Evolutionary conservation across 345 rosid genomes (phyloP).

Genomic region (Eucalyptus grandis): DNA sequence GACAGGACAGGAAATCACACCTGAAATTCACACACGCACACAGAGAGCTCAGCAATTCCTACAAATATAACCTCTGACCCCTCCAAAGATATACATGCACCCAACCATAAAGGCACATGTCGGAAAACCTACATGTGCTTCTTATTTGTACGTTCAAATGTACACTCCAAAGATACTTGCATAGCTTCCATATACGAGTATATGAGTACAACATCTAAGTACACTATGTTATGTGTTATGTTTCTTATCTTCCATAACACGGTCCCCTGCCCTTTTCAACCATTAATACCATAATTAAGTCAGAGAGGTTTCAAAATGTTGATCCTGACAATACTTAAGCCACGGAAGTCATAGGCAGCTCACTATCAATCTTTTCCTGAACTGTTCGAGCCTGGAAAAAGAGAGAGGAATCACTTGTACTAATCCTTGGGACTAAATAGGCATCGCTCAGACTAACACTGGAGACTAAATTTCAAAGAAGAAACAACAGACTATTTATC

Average conservation of each 20-base stretch:
- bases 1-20: not conserved
- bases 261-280: not conserved
- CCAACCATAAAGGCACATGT: not conserved
- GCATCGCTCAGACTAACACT: not conserved
- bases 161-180: not conserved
- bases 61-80: not conserved
- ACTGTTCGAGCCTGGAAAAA: not conserved
- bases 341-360: not conserved
- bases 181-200: not conserved
- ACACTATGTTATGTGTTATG: not conserved
- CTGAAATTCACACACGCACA: not conserved
- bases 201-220: not conserved
- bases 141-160: not conserved
- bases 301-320: not conserved
- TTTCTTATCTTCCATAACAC: not conserved
- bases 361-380: not conserved
- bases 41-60: not conserved
- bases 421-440: not conserved
- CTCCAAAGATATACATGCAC: not conserved
- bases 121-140: not conserved
- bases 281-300: not conserved
- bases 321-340: not conserved
- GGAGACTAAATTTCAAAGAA: not conserved
- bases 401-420: not conserved
- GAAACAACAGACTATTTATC: not conserved